A percentile compares a stretch with the other conserved stretches of the same genome.
Evolutionary conservation across 2,329 filamentous ascomycete genomes (phyloP).

Genomic region (Clarireedia paspali): DNA sequence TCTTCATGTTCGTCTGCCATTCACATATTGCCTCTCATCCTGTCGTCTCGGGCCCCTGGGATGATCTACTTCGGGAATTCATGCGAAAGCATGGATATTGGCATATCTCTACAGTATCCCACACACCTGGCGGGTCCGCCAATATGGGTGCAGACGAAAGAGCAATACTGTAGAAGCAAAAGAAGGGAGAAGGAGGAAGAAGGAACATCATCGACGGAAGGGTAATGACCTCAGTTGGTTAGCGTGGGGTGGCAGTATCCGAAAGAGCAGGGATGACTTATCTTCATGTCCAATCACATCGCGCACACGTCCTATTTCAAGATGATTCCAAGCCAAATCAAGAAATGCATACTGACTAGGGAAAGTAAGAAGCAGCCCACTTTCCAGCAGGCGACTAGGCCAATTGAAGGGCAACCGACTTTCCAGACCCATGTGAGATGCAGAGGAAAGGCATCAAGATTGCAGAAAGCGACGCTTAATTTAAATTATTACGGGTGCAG

Average conservation of each 20-base stretch:
- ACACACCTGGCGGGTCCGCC: too few relatives aligned
- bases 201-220: background rate
- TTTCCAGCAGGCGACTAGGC: too few relatives aligned
- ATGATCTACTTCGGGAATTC: too few relatives aligned
- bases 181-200: slow-evolving; percentile 2
- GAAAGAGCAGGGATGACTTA: background rate
- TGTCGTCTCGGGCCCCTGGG: too few relatives aligned
- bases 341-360: background rate
- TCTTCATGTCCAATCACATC: background rate
- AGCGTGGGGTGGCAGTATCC: background rate
- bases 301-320: background rate
- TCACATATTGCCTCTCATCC: background rate
- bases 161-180: background rate
- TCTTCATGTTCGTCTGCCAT: background rate
- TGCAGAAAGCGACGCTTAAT: background rate
- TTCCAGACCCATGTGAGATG: too few relatives aligned
- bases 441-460: too few relatives aligned
- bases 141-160: too few relatives aligned
- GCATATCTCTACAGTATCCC: too few relatives aligned
- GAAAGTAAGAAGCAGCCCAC: too few relatives aligned
- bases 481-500: slow-evolving; percentile 3
- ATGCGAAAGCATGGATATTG: background rate
- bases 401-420: too few relatives aligned
- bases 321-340: background rate
- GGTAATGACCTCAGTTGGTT: background rate